Conservation (phyloP, 331 rosid species). For the Malus hybrid region DNA sequence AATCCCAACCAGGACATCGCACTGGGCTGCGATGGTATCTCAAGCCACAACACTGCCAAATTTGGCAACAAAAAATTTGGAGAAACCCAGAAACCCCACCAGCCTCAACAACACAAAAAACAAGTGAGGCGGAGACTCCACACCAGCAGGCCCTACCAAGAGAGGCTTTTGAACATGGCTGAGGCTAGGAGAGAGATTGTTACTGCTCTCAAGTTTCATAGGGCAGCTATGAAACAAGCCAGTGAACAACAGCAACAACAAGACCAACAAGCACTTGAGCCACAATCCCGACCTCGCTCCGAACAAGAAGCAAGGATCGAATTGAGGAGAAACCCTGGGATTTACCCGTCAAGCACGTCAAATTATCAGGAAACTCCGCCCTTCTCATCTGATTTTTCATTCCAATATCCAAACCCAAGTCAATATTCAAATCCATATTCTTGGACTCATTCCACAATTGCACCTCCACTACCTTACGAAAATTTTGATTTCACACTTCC, state of each 20-base stretch:
- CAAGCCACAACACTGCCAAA: slow-evolving; percentile 15
- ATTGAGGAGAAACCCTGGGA: slow-evolving; percentile 48
- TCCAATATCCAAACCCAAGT: slow-evolving; percentile 9
- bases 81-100: slow-evolving; percentile 25
- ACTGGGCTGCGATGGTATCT: slow-evolving; percentile 15
- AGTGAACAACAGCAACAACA: slow-evolving; percentile 40
- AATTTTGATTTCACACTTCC: slow-evolving; percentile 60
- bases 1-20: slow-evolving; percentile 11
- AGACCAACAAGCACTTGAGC: slow-evolving; percentile 20
- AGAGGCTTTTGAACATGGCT: slow-evolving; percentile 76
- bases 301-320: slow-evolving; percentile 38
- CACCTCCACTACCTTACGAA: slow-evolving; percentile 30
- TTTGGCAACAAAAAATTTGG: slow-evolving; percentile 22
- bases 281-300: slow-evolving; percentile 19
- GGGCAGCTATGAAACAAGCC: slow-evolving; percentile 86
- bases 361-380: slow-evolving; percentile 28
- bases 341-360: slow-evolving; percentile 38
- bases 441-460: slow-evolving; percentile 32
- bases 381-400: slow-evolving; percentile 21
- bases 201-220: slow-evolving; percentile 78
- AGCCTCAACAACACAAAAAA: slow-evolving; percentile 57
- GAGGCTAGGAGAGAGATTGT: slow-evolving; percentile 92
- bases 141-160: slow-evolving; percentile 65
- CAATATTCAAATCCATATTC: slow-evolving; percentile 28
- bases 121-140: slow-evolving; percentile 80